Conservation (phyloP, 352 stramenopile genomes). For the Pythium dissimile region DNA sequence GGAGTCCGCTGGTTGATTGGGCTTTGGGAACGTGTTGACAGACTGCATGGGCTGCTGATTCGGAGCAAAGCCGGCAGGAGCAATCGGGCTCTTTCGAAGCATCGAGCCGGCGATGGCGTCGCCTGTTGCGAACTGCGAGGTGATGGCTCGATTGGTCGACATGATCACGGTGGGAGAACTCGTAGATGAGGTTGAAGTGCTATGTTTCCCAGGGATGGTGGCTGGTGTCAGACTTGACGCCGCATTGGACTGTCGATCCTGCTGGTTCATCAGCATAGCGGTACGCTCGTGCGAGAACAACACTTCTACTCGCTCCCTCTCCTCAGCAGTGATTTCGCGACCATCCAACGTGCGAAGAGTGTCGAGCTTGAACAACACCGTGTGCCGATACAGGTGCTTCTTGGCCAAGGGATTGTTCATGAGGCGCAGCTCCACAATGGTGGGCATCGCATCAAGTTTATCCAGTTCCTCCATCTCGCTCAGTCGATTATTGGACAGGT, state of each 20-base stretch:
- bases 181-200: neutral
- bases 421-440: constrained; percentile 62
- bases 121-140: constrained; percentile 28
- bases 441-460: constrained; percentile 46
- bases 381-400: constrained; percentile 80
- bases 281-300: constrained; percentile 73
- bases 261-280: constrained; percentile 20
- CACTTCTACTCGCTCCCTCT: constrained; percentile 65
- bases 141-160: constrained; percentile 4
- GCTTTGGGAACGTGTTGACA: constrained; percentile 30
- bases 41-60: constrained; percentile 20
- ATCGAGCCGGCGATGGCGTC: constrained; percentile 45
- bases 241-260: neutral
- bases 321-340: constrained; percentile 66
- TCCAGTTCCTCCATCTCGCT: constrained; percentile 80
- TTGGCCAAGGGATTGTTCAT: constrained; percentile 74
- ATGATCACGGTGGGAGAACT: constrained; percentile 13
- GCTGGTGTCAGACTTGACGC: constrained; percentile 41
- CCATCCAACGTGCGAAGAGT: constrained; percentile 59
- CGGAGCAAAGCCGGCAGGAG: constrained; percentile 18
- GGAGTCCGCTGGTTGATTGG: constrained; percentile 36
- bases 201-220: constrained; percentile 37
- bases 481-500: constrained; percentile 78
- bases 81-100: constrained; percentile 36
- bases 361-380: constrained; percentile 55